Percentiles rank a stretch among this genome's conserved stretches.
Evolutionary conservation across 495 filamentous ascomycete genomes (phyloP).

Genomic region (Hypoxylon trugodes): DNA sequence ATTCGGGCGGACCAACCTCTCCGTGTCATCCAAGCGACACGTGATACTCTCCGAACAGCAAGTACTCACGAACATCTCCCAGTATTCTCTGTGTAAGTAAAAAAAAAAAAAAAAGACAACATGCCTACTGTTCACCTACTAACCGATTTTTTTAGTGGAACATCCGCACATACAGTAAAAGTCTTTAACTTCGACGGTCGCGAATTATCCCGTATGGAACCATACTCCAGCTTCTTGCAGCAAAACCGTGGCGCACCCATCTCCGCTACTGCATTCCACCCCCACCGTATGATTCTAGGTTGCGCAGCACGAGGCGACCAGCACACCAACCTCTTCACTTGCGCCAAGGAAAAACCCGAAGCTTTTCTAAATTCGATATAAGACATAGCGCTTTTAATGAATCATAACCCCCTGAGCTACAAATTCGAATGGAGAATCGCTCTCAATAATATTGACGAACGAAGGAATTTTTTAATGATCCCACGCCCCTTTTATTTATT

Average conservation of each 20-base stretch:
- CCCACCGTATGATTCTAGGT: constrained; percentile 90
- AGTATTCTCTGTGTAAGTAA: constrained; percentile 90
- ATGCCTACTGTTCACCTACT: constrained; percentile 33
- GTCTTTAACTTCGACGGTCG: constrained; percentile 86
- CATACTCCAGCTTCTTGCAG: constrained; percentile 87
- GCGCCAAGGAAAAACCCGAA: constrained; percentile 53
- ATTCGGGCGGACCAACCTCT: constrained; percentile 83
- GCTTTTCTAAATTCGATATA: constrained; percentile 33
- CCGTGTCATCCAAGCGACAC: constrained; percentile 76
- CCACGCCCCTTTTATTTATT: not conserved
- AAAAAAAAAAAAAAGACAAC: not conserved
- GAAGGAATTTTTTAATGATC: not conserved
- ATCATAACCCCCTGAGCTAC: not conserved
- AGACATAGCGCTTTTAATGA: not conserved
- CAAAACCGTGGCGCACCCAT: constrained; percentile 81
- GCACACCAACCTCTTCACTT: constrained; percentile 77
- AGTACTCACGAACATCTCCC: constrained; percentile 97
- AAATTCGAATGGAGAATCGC: not conserved
- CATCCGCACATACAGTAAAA: constrained; percentile 86
- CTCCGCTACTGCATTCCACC: constrained; percentile 91
- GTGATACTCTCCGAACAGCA: constrained; percentile 79
- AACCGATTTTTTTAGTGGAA: constrained; percentile 69
- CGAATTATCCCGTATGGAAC: constrained; percentile 81
- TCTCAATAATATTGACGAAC: too few relatives aligned
- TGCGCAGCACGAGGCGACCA: constrained; percentile 77